phyloP scores from a whole-genome alignment of 495 filamentous ascomycete species.

The Penicillium turbatum region DNA sequence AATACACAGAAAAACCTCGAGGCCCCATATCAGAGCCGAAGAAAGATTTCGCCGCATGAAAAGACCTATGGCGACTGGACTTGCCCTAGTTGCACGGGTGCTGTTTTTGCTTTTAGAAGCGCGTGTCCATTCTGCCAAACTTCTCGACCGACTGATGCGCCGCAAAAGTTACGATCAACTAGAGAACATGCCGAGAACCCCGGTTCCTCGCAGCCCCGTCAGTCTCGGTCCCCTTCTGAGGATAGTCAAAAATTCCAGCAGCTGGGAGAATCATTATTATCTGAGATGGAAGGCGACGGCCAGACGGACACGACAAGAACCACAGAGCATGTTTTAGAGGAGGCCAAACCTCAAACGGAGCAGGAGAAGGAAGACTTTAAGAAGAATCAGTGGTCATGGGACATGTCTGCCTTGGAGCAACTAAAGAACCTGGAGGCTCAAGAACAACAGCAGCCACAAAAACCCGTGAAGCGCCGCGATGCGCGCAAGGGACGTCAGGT shows the following conservation, averaged over 20 bases:
- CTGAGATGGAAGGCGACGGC: slow-evolving; percentile 5
- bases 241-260: slow-evolving; percentile 21
- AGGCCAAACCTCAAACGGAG: background rate
- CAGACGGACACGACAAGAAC: background rate
- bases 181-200: background rate
- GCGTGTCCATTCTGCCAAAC: slow-evolving; percentile 32
- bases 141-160: slow-evolving; percentile 14
- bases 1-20: background rate
- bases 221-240: background rate
- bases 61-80: slow-evolving; percentile 27
- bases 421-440: slow-evolving; percentile 17
- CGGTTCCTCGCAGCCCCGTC: background rate
- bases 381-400: slow-evolving; percentile 35
- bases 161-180: background rate
- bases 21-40: background rate
- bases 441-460: slow-evolving; percentile 11
- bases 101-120: slow-evolving; percentile 21
- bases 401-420: slow-evolving; percentile 30
- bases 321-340: background rate
- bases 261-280: slow-evolving; percentile 15
- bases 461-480: slow-evolving; percentile 25
- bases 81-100: slow-evolving; percentile 29
- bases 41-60: background rate
- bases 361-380: slow-evolving; percentile 9
- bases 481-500: slow-evolving; percentile 21